A percentile compares a stretch with the other conserved stretches of the same genome.
These are phyloP conservation scores for Trypanosoma avium DNA, from an alignment of 208 protist genomes.

Conservation along the genomic window DNA sequence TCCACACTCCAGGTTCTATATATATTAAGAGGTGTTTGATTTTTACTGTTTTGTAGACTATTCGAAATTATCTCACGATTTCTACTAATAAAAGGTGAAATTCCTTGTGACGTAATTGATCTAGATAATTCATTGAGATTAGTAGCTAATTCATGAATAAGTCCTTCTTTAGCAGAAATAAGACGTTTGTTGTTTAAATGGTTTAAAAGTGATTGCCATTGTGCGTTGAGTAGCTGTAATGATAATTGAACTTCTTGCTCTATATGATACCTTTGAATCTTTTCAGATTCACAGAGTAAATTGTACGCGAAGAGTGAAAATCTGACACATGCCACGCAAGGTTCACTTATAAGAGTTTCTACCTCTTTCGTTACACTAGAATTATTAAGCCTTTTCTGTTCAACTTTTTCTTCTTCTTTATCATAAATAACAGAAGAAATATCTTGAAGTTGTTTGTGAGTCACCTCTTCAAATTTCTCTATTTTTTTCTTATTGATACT, in stretches of 20 bases:
- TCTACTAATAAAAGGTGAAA: too few species aligned
- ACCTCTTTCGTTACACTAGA: neutral
- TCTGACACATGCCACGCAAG: neutral
- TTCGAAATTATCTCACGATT: too few species aligned
- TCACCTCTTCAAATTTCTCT: neutral
- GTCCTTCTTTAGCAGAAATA: slow-evolving; percentile 8
- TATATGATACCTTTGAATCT: slow-evolving; percentile 2
- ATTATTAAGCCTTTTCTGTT: neutral
- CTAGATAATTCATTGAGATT: neutral
- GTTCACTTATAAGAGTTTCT: neutral
- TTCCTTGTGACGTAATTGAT: too few species aligned
- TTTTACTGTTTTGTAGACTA: too few species aligned
- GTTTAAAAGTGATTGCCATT: slow-evolving; percentile 7
- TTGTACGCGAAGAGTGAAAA: neutral
- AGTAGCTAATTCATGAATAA: neutral
- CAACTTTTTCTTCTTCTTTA: neutral
- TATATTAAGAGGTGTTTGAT: neutral
- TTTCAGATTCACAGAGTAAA: slow-evolving; percentile 11
- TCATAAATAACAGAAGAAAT: neutral
- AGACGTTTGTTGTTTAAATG: slow-evolving; percentile 5
- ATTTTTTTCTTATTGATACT: neutral
- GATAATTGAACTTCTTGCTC: slow-evolving; percentile 14
- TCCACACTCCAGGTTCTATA: neutral
- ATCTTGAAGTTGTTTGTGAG: neutral
- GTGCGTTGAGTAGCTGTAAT: neutral